A percentile compares a stretch with the other conserved stretches of the same genome.
Conservation (phyloP, 345 rosid species). For the Bruguiera sexangula region DNA sequence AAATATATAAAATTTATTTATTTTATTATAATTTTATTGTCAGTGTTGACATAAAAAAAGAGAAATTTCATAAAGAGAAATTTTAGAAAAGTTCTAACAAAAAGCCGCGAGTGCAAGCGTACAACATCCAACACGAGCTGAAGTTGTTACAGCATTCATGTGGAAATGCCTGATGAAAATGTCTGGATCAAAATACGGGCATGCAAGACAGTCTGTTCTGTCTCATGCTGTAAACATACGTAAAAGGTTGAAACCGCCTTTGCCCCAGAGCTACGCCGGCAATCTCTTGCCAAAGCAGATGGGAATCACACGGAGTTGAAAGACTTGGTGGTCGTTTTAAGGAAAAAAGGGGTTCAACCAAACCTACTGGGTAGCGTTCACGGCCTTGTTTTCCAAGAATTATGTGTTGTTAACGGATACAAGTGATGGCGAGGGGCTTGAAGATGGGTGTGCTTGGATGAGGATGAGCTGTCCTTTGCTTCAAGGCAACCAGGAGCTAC, state of each 20-base stretch:
- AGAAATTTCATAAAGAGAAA: too few species aligned
- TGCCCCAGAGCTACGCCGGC: not conserved
- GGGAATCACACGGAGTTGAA: not conserved
- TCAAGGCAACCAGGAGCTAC: slow-evolving; percentile 3
- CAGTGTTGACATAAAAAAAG: too few species aligned
- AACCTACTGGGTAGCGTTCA: not conserved
- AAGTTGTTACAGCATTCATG: slow-evolving; percentile 5
- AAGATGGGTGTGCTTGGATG: not conserved
- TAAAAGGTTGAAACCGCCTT: not conserved
- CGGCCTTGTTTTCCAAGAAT: slow-evolving; percentile 5
- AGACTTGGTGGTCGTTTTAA: not conserved
- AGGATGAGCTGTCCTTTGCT: not conserved
- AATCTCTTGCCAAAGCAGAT: not conserved
- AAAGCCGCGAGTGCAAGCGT: not conserved
- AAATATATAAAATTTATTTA: too few species aligned
- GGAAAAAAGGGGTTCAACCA: not conserved
- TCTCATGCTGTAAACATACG: slow-evolving; percentile 25
- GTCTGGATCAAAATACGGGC: slow-evolving; percentile 3
- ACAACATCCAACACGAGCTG: slow-evolving; percentile 5
- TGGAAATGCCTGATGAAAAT: slow-evolving; percentile 11
- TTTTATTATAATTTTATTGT: too few species aligned
- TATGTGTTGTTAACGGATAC: slow-evolving; percentile 1
- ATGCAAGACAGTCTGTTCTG: not conserved
- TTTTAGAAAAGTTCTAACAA: too few species aligned
- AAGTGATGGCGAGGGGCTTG: not conserved